Evolutionary conservation across 1,284 basidiomycete species (phyloP), one percentile per base, ranked within the genome.

Genomic region (Ganoderma multipileum): DNA sequence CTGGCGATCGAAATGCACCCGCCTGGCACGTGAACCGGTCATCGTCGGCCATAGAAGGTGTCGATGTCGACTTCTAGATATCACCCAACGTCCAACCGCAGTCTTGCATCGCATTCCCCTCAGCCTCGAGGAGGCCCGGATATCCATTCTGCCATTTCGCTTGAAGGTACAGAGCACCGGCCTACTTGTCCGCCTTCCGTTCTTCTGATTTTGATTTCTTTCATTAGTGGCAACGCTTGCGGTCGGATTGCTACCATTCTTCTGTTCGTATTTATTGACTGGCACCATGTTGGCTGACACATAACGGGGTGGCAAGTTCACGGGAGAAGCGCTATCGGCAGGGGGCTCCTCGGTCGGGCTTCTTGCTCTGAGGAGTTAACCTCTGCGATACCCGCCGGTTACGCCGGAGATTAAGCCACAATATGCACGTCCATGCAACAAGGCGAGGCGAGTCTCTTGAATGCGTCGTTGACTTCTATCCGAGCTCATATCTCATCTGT

Each of bases 281-380:
- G 50, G 20, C 26, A 39, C 39, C 50, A 39, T 44, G 16, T 41
- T n/a, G 14, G 33, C 38, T 50, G 64, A 50, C 64, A 50, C 42
- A 65, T 47, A 28, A 33, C 12, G 23, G 9, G 20, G 42, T 5
- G n/a, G 26, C 14, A 28, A 23, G 4, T 52, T 55, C 64, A 38
- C 65, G 59, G 61, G 60, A 67, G 65, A 67, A 67, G 64, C n/a
- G 23, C 33, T 1, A 26, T 2, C 20, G 20, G 55, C 8, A 58
- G 20, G 33, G 33, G 14, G 33, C 30, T n/a, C 11, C 55, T 36
- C 9, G 33, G 8, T 23, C 30, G 33, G 11, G 55, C 33, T 38
- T 58, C 55, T 58, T 38, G 55, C n/a, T 30, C 5, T 55, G 52
- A 33, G 52, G 55, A 58, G 33, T 58, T 38, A 58, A 58, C 55